Percentiles rank a stretch among this genome's conserved stretches.
These are phyloP conservation scores for Arabis hirsuta DNA, from an alignment of 345 rosid species.

Conservation along the genomic window DNA sequence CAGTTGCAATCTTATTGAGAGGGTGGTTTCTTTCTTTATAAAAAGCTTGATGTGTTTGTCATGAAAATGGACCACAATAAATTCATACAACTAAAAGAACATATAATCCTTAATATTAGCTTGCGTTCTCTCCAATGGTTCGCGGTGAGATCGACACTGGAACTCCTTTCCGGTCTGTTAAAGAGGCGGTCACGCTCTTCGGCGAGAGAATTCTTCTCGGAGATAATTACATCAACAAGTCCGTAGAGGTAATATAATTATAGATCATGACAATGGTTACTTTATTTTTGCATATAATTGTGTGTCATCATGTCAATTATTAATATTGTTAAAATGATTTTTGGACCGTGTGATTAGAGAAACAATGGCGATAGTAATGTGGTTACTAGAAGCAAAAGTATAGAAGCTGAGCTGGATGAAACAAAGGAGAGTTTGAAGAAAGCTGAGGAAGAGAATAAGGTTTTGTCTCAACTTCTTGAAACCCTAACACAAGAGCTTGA, in stretches of 20 bases:
- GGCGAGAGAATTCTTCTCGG: slow-evolving; percentile 69
- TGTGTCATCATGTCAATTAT: neutral
- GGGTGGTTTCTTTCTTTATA: slow-evolving; percentile 30
- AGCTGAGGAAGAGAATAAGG: slow-evolving; percentile 58
- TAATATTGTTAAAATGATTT: neutral
- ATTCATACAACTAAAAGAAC: slow-evolving; percentile 24
- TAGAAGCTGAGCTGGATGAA: slow-evolving; percentile 66
- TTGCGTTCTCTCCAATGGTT: slow-evolving; percentile 32
- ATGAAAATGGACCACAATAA: slow-evolving; percentile 33
- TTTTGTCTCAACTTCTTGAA: slow-evolving; percentile 44
- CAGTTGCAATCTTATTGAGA: slow-evolving; percentile 10
- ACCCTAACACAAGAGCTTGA: slow-evolving; percentile 61
- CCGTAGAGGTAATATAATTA: slow-evolving; percentile 48
- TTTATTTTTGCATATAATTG: neutral
- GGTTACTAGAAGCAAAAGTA: slow-evolving; percentile 38
- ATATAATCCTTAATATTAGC: neutral
- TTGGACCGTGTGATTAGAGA: slow-evolving; percentile 9
- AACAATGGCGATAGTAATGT: slow-evolving; percentile 25
- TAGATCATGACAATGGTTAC: neutral
- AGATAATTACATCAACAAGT: slow-evolving; percentile 56
- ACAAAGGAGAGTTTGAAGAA: slow-evolving; percentile 54
- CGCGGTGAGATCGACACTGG: slow-evolving; percentile 73
- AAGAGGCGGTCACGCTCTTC: slow-evolving; percentile 72
- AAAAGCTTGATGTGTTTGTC: slow-evolving; percentile 16
- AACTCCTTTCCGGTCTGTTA: slow-evolving; percentile 78